A percentile compares a stretch with the other conserved stretches of the same genome.
Conservation (phyloP, 2,329 filamentous ascomycete species). For the Colletotrichum sp. region DNA sequence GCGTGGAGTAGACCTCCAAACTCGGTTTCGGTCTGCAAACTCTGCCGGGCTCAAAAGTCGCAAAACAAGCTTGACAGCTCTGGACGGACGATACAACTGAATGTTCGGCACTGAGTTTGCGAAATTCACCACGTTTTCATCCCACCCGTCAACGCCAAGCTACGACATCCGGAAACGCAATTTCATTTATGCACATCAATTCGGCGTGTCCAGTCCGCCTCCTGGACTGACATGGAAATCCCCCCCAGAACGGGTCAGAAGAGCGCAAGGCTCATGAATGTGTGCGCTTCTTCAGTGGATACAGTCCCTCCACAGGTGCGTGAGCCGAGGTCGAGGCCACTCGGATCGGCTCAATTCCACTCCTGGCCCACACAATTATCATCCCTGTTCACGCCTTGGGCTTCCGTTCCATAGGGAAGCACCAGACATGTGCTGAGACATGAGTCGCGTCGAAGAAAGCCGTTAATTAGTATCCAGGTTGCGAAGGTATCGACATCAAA, state of each 20-base stretch:
- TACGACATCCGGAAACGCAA: background rate
- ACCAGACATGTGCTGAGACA: background rate
- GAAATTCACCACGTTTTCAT: background rate
- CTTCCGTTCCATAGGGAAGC: background rate
- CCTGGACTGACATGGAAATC: too few relatives aligned
- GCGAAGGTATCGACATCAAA: background rate
- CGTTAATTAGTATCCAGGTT: background rate
- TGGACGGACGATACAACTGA: background rate
- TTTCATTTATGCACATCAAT: slow-evolving; percentile 5
- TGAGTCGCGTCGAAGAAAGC: background rate
- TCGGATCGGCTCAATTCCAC: background rate
- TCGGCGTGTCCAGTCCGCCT: too few relatives aligned
- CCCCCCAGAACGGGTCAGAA: background rate
- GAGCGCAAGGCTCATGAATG: background rate
- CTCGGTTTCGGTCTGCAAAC: background rate
- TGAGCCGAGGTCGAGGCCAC: background rate
- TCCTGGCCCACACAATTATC: background rate
- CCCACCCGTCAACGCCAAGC: background rate
- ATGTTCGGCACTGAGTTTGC: background rate
- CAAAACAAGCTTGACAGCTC: background rate
- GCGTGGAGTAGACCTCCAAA: background rate
- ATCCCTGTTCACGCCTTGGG: background rate
- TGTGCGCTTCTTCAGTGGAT: background rate
- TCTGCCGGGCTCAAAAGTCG: background rate
- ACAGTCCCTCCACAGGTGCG: background rate